Base-by-base conservation (phyloP, 345 rosid species). In the Conringia planisiliqua region DNA sequence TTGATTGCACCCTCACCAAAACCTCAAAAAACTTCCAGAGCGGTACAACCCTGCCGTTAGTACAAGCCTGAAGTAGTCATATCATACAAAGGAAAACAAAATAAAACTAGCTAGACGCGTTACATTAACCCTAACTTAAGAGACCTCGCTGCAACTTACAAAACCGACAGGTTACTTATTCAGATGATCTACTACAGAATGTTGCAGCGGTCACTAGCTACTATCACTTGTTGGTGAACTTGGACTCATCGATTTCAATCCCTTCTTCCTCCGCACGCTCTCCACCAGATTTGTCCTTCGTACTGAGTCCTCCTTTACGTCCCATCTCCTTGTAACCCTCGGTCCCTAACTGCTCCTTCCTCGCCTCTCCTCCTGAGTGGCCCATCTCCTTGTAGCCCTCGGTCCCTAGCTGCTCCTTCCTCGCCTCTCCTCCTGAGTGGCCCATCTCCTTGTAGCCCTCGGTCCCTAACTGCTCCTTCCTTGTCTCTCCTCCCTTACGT, bases 261-360 rank as follows among this genome's bases (percentile, higher is more conserved):
- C 96, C 93, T 79, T 90, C 86, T 10, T 72, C 79, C 10, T 78
- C 87, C 0, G 86, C 89, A 4, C 93, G 80, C 46, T 85, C 88
- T 3, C 82, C 89, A 7, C 90, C 88, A 0, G 96, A 85, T 72
- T 85, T 87, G 0, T 87, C 89, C 52, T 12, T 65, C 12, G 90
- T 81, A 80, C 86, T 86, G 7, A 89, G 84, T 16, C 90, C 92
- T 18, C 93, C 93, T 69, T 85, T 87, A 1, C 84, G 82, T 3
- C 97, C 95, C 92, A 90, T 90, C 70, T 90, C 85, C 59, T 83
- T 81, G 27, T 92, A 92, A 29, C 96, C 97, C 68, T 86, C 96
- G 1, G 46, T 62, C 1, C 96, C 91, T 2, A 92, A n/a, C 83
- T 89, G 93, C 12, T 86, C 89, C 79, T 77, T 90, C 82, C 96